Evolutionary conservation across 1,139 yeast genomes (phyloP).

Genomic region (Pichia sp.): DNA sequence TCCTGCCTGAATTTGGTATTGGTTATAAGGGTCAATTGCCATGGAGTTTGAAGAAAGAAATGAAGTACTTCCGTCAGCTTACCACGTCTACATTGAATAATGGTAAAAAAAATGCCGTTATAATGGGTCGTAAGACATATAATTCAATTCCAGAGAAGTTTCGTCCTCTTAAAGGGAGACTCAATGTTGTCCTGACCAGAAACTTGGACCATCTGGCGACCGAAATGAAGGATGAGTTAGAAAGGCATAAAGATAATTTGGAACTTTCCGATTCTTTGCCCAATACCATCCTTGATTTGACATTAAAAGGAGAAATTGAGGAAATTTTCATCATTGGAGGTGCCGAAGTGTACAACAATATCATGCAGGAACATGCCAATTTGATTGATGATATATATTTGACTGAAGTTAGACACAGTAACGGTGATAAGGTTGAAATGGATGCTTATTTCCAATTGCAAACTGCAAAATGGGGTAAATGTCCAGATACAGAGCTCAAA

Average conservation of each 20-base stretch:
- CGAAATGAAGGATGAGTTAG: constrained; percentile 18
- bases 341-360: constrained; percentile 67
- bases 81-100: constrained; percentile 41
- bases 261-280: constrained; percentile 40
- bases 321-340: constrained; percentile 87
- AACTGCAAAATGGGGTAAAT: constrained; percentile 18
- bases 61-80: constrained; percentile 72
- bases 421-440: constrained; percentile 38
- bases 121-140: constrained; percentile 98
- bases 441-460: constrained; percentile 54
- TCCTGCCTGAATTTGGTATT: constrained; percentile 73
- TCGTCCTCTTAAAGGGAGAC: constrained; percentile 71
- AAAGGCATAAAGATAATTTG: constrained; percentile 21
- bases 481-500: constrained; percentile 3
- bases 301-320: constrained; percentile 30
- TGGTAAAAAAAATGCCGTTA: constrained; percentile 56
- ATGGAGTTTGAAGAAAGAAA: constrained; percentile 80
- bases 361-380: constrained; percentile 26
- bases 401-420: constrained; percentile 50
- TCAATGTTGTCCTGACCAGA: constrained; percentile 70
- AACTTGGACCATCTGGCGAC: constrained; percentile 18
- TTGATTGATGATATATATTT: constrained; percentile 52
- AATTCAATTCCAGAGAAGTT: constrained; percentile 81
- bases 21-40: constrained; percentile 80
- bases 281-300: constrained; percentile 30